Percentiles rank a stretch among this genome's conserved stretches.
Conservation (phyloP, 225 moss, liverwort and hornwort species). For the Marchantia polymorpha region DNA sequence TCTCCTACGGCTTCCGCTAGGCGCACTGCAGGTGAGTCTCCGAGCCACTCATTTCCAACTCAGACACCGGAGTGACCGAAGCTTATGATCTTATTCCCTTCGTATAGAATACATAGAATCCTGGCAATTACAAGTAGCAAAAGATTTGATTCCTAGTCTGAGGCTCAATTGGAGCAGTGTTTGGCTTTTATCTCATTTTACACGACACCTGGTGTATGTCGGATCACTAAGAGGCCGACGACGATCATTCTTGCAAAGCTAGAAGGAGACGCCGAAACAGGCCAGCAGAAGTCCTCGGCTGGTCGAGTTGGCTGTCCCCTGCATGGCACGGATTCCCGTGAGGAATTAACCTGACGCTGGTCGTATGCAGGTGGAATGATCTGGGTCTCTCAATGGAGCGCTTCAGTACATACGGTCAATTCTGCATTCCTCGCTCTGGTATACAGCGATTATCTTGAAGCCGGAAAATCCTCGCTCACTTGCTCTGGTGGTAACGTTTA, state of each 20-base stretch:
- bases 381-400: constrained; percentile 61
- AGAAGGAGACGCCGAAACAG: not conserved
- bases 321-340: not conserved
- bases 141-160: not conserved
- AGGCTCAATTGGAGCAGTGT: not conserved
- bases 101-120: not conserved
- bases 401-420: constrained; percentile 71
- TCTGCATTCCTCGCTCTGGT: constrained; percentile 73
- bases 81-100: not conserved
- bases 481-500: constrained; percentile 61
- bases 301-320: not conserved
- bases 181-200: no score
- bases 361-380: constrained; percentile 66
- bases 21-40: constrained; percentile 58
- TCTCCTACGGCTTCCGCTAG: constrained; percentile 62
- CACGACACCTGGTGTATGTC: not conserved
- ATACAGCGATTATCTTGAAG: constrained; percentile 80
- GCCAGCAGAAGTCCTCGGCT: not conserved
- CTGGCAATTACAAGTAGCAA: not conserved
- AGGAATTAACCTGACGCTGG: constrained; percentile 3
- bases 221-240: no score
- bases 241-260: not conserved
- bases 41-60: not conserved
- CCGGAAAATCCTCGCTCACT: constrained; percentile 41
- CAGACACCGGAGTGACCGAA: not conserved